phyloP scores from a whole-genome alignment of 179 eudicot species.

The Sideroxylon spinosum region DNA sequence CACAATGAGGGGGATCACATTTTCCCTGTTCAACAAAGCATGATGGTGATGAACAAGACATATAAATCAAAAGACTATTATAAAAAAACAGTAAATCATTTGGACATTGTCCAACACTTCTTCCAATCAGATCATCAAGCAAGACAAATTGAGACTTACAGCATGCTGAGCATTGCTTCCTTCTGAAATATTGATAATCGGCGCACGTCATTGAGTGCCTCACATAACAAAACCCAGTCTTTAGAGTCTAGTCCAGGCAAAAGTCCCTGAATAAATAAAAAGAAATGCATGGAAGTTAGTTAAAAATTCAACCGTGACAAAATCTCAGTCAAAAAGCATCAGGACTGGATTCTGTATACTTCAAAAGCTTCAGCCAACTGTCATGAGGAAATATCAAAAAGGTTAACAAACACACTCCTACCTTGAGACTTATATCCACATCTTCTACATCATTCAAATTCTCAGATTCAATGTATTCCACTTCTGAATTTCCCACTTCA shows the following conservation, averaged over 20 bases:
- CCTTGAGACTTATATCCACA: constrained; percentile 40
- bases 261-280: constrained; percentile 32
- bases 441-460: constrained; percentile 52
- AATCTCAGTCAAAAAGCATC: not conserved
- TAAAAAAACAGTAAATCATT: not conserved
- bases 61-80: not conserved
- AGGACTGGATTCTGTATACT: not conserved
- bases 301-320: not conserved
- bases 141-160: constrained; percentile 36
- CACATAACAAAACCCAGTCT: constrained; percentile 59
- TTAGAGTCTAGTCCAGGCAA: constrained; percentile 48
- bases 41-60: not conserved
- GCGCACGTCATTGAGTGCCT: constrained; percentile 59
- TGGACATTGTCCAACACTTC: not conserved
- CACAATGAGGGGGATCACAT: constrained; percentile 45
- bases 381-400: constrained; percentile 9
- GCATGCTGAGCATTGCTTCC: constrained; percentile 36
- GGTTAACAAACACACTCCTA: constrained; percentile 13
- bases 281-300: constrained; percentile 3
- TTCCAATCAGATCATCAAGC: not conserved
- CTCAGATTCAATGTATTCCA: constrained; percentile 65
- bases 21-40: constrained; percentile 33
- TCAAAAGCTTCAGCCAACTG: not conserved
- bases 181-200: constrained; percentile 51
- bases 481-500: constrained; percentile 39